Conservation (phyloP, 352 stramenopile genomes). For the Globisporangium nagaii region DNA sequence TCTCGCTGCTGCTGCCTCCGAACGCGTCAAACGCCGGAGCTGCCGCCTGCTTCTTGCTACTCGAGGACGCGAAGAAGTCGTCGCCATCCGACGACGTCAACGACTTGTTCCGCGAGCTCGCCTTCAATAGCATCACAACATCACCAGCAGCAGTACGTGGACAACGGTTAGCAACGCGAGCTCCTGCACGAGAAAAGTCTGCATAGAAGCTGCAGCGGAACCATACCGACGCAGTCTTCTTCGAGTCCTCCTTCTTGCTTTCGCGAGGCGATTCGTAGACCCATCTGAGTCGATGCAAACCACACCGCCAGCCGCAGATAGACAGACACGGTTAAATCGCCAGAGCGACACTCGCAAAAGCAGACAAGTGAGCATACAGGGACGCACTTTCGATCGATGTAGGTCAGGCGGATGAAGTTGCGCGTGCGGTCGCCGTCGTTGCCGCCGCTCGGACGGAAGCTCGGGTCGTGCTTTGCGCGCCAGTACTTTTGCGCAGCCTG, state of each 20-base stretch:
- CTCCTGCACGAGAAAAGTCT: neutral
- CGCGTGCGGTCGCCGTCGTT: slow-evolving; percentile 76
- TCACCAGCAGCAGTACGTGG: neutral
- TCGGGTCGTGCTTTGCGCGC: slow-evolving; percentile 76
- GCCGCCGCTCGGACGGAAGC: slow-evolving; percentile 62
- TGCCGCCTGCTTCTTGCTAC: slow-evolving; percentile 14
- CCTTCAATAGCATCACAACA: neutral
- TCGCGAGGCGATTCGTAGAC: slow-evolving; percentile 69
- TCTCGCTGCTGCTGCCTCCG: slow-evolving; percentile 9
- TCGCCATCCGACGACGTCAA: slow-evolving; percentile 30
- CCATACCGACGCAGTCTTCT: slow-evolving; percentile 32
- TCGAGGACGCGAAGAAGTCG: slow-evolving; percentile 42
- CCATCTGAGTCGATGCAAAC: slow-evolving; percentile 55
- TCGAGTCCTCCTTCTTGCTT: slow-evolving; percentile 36
- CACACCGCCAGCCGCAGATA: neutral
- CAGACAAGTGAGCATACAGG: neutral
- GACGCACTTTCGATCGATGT: slow-evolving; percentile 81
- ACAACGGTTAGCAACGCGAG: too few relatives aligned
- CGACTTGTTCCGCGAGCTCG: slow-evolving; percentile 43
- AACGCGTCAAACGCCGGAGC: slow-evolving; percentile 31
- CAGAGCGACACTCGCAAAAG: neutral
- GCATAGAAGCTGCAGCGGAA: neutral
- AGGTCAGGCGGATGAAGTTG: slow-evolving; percentile 88
- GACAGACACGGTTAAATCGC: neutral
- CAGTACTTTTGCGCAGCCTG: slow-evolving; percentile 84